Percentiles rank a stretch among this genome's conserved stretches.
Evolutionary conservation across 164 flowering plant genomes (phyloP).

Genomic region (Sedum album): DNA sequence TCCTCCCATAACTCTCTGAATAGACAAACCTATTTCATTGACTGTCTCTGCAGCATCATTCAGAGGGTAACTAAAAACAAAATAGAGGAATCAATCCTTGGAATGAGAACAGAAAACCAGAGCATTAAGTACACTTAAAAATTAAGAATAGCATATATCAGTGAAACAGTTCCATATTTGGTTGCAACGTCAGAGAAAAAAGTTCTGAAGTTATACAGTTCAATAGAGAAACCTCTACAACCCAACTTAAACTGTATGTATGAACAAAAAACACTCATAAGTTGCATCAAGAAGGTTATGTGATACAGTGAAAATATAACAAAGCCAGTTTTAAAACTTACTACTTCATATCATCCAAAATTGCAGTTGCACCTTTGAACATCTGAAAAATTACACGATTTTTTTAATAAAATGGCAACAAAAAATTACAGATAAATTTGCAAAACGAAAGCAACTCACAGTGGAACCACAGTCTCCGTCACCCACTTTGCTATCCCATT

Average conservation of each 20-base stretch:
- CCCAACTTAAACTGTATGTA: neutral
- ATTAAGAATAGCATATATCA: neutral
- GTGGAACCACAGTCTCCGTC: conserved; percentile 98
- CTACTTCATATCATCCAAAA: conserved; percentile 73
- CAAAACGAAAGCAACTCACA: conserved; percentile 34
- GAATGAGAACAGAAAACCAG: neutral
- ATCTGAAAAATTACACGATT: conserved; percentile 33
- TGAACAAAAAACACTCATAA: neutral
- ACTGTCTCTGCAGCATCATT: conserved; percentile 92
- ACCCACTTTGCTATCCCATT: conserved; percentile 87
- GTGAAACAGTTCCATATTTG: neutral
- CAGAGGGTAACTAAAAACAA: conserved; percentile 67
- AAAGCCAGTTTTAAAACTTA: conserved; percentile 24
- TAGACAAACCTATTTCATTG: conserved; percentile 71
- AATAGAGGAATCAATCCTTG: conserved; percentile 10
- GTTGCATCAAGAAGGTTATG: neutral
- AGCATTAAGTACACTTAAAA: neutral
- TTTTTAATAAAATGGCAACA: conserved; percentile 8
- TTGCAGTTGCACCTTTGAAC: conserved; percentile 72
- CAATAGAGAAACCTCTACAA: neutral
- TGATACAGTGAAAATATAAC: neutral
- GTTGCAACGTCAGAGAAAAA: neutral
- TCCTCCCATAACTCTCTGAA: conserved; percentile 92
- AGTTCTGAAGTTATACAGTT: neutral
- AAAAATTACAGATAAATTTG: conserved; percentile 7